Base-by-base conservation (phyloP, 352 stramenopile species). In the Phytophthora hibernalis region DNA sequence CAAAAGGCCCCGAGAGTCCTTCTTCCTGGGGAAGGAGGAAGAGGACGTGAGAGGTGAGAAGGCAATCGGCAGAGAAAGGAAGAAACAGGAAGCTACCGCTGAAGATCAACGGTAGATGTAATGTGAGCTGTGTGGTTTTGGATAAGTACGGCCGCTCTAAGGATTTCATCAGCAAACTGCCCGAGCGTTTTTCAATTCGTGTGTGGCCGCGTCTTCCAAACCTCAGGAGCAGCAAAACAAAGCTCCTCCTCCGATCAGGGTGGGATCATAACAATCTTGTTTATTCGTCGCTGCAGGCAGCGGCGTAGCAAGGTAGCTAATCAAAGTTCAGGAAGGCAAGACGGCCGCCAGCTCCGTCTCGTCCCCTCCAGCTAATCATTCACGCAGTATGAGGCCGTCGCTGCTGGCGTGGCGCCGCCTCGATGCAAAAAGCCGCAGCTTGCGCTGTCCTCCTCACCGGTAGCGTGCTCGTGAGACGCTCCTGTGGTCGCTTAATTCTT, bases 111-210 rank as follows among this genome's bases (percentile, higher is more conserved):
- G 54, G 54, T 68, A 68, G 71, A 75, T 69, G 59, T 69, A 67
- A 73, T 65, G 69, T 76, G 61, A 77, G 72, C 64, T 74, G 60
- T 77, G 54, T 67, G 59, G 54, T 72, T 75, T 72, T 65, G 62
- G 53, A 70, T 64, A 75, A 63, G 56, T 68, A 59, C 51, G 61
- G 61, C 52, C 51, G 61, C 50, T 67, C 28, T 67, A 61, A 69
- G 40, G 44, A 64, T 65, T 70, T 70, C 54, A 54, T 69, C 47
- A 60, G 35, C 33, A 18, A 68, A 51, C 31, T 54, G 47, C 21
- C n/a, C n/a, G n/a, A n/a, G n/a, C n/a, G n/a, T n/a, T n/a, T n/a
- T n/a, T n/a, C n/a, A n/a, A 45, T 68, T 18, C 44, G 8, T 30
- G 24, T 31, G 26, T 31, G 5, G 26, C 26, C 26, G 26, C 6